These are phyloP conservation scores for Sutorius australiensis DNA, from an alignment of 768 basidiomycete genomes.

Conservation along the genomic window DNA sequence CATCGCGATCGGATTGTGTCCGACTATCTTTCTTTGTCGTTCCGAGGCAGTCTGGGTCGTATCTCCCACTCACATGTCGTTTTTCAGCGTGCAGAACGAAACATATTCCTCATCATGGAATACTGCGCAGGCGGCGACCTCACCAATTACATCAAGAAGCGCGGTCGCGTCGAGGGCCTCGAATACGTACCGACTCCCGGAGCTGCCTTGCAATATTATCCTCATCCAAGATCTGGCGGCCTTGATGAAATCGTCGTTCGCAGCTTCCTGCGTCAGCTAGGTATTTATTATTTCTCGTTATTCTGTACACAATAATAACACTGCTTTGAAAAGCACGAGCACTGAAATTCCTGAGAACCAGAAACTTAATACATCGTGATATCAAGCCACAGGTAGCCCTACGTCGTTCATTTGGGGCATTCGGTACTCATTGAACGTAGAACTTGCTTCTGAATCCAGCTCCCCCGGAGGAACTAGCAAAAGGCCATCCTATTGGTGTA, in stretches of 20 bases:
- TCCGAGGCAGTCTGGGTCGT: background rate
- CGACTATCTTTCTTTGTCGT: background rate
- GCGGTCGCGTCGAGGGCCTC: constrained; percentile 87
- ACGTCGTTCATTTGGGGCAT: background rate
- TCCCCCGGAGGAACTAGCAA: constrained; percentile 69
- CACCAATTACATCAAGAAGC: constrained; percentile 94
- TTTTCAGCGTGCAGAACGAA: constrained; percentile 62
- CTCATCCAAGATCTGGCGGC: constrained; percentile 88
- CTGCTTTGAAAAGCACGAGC: constrained; percentile 69
- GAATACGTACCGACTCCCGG: constrained; percentile 73
- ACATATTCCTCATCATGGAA: constrained; percentile 96
- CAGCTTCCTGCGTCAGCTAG: constrained; percentile 88
- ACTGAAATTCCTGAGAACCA: constrained; percentile 83
- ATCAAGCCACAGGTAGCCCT: constrained; percentile 84
- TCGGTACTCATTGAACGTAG: constrained; percentile 36
- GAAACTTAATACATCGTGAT: constrained; percentile 92
- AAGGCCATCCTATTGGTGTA: constrained; percentile 87
- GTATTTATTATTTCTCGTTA: constrained; percentile 36
- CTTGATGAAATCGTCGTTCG: constrained; percentile 87
- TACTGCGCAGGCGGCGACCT: constrained; percentile 96
- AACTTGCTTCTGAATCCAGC: constrained; percentile 89
- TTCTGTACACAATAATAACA: background rate
- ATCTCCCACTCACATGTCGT: constrained; percentile 6
- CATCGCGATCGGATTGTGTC: background rate
- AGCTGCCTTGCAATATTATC: constrained; percentile 76